These are phyloP conservation scores for Plantago lanceolata DNA, from an alignment of 305 asterid species.

Conservation along the genomic window DNA sequence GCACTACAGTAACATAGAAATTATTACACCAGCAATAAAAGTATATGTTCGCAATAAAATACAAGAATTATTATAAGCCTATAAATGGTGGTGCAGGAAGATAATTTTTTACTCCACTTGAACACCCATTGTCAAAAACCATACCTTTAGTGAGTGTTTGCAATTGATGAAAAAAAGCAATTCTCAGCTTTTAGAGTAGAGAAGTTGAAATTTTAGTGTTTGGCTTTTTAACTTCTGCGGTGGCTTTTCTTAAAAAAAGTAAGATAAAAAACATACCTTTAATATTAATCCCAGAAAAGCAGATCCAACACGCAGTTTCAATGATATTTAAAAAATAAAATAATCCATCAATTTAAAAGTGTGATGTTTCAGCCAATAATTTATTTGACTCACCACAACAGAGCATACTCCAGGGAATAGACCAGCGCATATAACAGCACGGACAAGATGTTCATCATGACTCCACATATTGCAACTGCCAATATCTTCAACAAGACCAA, in stretches of 20 bases:
- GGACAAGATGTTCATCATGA: constrained; percentile 67
- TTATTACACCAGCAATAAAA: constrained; percentile 8
- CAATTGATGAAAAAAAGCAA: too few species aligned
- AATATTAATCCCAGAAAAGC: neutral
- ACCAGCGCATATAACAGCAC: constrained; percentile 82
- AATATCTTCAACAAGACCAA: constrained; percentile 53
- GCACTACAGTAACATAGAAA: constrained; percentile 9
- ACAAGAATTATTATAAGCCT: constrained; percentile 14
- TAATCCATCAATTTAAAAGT: too few species aligned
- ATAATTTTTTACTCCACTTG: neutral
- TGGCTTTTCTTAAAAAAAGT: too few species aligned
- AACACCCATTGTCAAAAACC: neutral
- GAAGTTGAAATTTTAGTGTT: too few species aligned
- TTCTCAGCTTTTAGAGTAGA: too few species aligned
- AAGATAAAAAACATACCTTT: too few species aligned
- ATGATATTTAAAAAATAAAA: too few species aligned
- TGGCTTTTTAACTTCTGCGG: too few species aligned
- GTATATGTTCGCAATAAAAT: neutral
- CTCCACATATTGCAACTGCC: constrained; percentile 73
- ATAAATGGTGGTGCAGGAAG: neutral
- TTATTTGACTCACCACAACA: constrained; percentile 65
- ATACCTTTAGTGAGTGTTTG: too few species aligned
- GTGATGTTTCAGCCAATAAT: neutral
- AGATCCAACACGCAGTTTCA: neutral
- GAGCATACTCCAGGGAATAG: constrained; percentile 94